Percentiles rank a stretch among this genome's conserved stretches.
Evolutionary conservation across 441 rosid species (phyloP).

Genomic region (Populus hybrid): DNA sequence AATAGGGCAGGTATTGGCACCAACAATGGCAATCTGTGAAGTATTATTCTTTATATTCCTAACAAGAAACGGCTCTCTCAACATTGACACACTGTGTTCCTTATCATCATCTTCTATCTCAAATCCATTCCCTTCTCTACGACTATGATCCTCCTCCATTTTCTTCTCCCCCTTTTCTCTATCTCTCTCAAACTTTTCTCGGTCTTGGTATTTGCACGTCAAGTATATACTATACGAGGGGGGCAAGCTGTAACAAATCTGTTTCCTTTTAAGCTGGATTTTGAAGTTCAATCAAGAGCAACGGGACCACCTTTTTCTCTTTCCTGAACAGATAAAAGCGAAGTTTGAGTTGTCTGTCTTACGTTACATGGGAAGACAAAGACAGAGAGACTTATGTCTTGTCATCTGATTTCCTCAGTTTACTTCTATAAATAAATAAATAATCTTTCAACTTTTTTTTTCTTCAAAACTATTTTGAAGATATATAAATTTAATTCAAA

Average conservation of each 20-base stretch:
- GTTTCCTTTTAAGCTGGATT: not conserved
- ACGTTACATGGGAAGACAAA: not conserved
- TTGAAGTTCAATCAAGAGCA: not conserved
- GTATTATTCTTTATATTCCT: conserved; percentile 51
- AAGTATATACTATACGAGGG: not conserved
- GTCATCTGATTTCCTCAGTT: too few relatives aligned
- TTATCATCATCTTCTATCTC: conserved; percentile 23
- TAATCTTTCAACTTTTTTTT: too few relatives aligned
- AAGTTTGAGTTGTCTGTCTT: not conserved
- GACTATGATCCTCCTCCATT: conserved; percentile 7
- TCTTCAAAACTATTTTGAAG: too few relatives aligned
- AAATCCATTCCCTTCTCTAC: not conserved
- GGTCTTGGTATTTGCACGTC: not conserved
- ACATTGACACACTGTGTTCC: conserved; percentile 2
- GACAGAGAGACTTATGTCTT: not conserved
- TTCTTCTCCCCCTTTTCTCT: not conserved
- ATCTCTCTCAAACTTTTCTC: not conserved
- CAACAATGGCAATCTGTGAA: conserved; percentile 87
- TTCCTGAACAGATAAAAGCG: not conserved
- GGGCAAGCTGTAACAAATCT: too few relatives aligned
- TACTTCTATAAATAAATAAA: too few relatives aligned
- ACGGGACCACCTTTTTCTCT: not conserved
- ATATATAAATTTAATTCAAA: too few relatives aligned
- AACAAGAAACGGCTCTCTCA: conserved; percentile 45
- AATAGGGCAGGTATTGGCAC: conserved; percentile 68